Evolutionary conservation across 2,329 filamentous ascomycete species (phyloP), one percentile per base, ranked within the genome.

Genomic region (Colletotrichum australisinense): DNA sequence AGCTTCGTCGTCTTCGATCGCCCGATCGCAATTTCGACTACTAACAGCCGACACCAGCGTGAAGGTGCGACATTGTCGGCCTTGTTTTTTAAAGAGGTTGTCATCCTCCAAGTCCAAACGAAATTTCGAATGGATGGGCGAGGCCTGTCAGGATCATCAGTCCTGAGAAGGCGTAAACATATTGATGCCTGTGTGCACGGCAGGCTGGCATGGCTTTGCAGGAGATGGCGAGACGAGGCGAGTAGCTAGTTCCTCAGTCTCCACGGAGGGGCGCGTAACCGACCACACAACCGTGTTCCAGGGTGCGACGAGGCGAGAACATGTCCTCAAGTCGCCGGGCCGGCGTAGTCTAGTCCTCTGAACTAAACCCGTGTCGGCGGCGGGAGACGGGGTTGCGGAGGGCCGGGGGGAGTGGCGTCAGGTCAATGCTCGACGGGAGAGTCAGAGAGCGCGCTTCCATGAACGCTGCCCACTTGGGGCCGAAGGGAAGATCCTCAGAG

Each of bases 31-130:
- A 64, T 49, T 32, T 5, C 53, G 53, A 42, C 14, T 67, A 67
- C 64, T 67, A 14, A 67, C 64, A 59, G 53, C 64, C 32, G 64
- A 57, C 64, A 58, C 55, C 64, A 66, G 35, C 64, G 64, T 49
- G 64, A 67, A 67, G 55, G 64, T 67, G 64, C 64, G 38, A 59
- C 64, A 59, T 67, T 57, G 64, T 46, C 64, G 52, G 64, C 53
- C 35, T 26, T 38, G 11, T 52, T 67, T 65, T 59, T 67, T 67
- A 67, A 32, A 9, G 64, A 67, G 64, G 55, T 58, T 49, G 24
- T 22, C 64, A n/a, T 67, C 64, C 64, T 59, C 63, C 5, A 57
- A 57, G 26, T 26, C 55, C 55, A 49, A 49, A 49, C 42, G 55
- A 57, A 32, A 30, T 14, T 57, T 30, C 28, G 55, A 28, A 11